phyloP scores from a whole-genome alignment of 2,329 filamentous ascomycete species.

The Blastomyces percursus region DNA sequence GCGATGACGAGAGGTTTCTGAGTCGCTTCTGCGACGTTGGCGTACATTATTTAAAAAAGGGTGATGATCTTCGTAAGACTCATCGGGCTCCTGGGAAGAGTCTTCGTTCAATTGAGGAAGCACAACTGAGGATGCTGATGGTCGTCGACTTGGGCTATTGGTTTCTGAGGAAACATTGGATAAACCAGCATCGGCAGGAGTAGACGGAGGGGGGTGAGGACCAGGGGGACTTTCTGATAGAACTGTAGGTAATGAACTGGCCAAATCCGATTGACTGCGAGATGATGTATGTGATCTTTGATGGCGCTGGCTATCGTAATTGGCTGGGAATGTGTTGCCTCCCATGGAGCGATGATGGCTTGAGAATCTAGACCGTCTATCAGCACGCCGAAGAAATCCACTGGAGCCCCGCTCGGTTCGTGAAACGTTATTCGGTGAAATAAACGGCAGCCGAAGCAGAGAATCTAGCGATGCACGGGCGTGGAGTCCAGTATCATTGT shows the following conservation, averaged over 20 bases:
- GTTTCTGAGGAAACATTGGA: conserved; percentile 45
- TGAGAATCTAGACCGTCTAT: conserved; percentile 45
- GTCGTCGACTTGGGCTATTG: conserved; percentile 39
- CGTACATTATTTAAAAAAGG: conserved; percentile 34
- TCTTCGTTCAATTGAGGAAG: conserved; percentile 33
- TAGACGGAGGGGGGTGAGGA: conserved; percentile 52
- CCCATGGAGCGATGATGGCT: conserved; percentile 46
- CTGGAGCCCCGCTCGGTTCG: conserved; percentile 37
- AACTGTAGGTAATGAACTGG: conserved; percentile 33
- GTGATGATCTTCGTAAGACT: conserved; percentile 35
- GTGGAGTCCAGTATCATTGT: conserved; percentile 30
- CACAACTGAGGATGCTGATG: conserved; percentile 38
- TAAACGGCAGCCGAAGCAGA: conserved; percentile 36
- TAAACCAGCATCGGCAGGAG: conserved; percentile 49
- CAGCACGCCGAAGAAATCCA: conserved; percentile 42
- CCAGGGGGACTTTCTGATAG: conserved; percentile 47
- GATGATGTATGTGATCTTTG: conserved; percentile 31
- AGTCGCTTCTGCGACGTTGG: conserved; percentile 48
- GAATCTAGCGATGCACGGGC: conserved; percentile 35
- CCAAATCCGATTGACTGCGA: conserved; percentile 21
- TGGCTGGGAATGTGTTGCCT: conserved; percentile 38
- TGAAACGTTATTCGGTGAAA: conserved; percentile 34
- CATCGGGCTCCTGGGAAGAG: conserved; percentile 25
- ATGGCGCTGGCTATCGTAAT: conserved; percentile 45
- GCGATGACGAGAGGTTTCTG: conserved; percentile 45